These are phyloP conservation scores for Inonotus obliquus DNA, from an alignment of 1,284 basidiomycete genomes.

Conservation along the genomic window DNA sequence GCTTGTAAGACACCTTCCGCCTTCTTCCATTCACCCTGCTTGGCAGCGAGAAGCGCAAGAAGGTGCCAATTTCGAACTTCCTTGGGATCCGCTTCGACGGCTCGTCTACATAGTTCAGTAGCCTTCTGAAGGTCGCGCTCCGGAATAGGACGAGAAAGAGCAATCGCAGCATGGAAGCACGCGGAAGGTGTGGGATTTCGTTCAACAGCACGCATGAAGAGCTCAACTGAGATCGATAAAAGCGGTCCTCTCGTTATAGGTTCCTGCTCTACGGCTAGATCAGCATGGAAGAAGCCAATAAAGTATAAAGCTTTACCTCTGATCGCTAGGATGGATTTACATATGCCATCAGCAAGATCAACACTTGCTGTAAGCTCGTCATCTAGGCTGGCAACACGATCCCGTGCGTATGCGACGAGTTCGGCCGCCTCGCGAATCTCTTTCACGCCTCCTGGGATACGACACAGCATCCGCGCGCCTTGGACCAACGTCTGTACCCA, in stretches of 20 bases:
- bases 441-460: slow-evolving; percentile 37
- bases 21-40: slow-evolving; percentile 76
- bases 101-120: slow-evolving; percentile 61
- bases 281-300: neutral
- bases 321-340: slow-evolving; percentile 52
- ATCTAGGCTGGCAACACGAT: slow-evolving; percentile 43
- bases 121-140: slow-evolving; percentile 69
- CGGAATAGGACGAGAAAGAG: slow-evolving; percentile 61
- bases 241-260: slow-evolving; percentile 53
- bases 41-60: slow-evolving; percentile 77
- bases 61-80: slow-evolving; percentile 90
- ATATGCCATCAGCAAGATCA: slow-evolving; percentile 64
- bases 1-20: slow-evolving; percentile 77
- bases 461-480: slow-evolving; percentile 72
- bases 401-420: slow-evolving; percentile 51
- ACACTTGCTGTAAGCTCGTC: slow-evolving; percentile 49
- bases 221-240: slow-evolving; percentile 55
- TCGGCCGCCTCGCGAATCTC: slow-evolving; percentile 57
- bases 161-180: slow-evolving; percentile 78
- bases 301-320: slow-evolving; percentile 40
- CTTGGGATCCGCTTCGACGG: slow-evolving; percentile 70
- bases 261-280: slow-evolving; percentile 53
- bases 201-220: slow-evolving; percentile 51
- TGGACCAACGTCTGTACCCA: slow-evolving; percentile 74
- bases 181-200: slow-evolving; percentile 57